phyloP scores from a whole-genome alignment of 2,329 filamentous ascomycete genomes.

The Microcyclosporella mali region DNA sequence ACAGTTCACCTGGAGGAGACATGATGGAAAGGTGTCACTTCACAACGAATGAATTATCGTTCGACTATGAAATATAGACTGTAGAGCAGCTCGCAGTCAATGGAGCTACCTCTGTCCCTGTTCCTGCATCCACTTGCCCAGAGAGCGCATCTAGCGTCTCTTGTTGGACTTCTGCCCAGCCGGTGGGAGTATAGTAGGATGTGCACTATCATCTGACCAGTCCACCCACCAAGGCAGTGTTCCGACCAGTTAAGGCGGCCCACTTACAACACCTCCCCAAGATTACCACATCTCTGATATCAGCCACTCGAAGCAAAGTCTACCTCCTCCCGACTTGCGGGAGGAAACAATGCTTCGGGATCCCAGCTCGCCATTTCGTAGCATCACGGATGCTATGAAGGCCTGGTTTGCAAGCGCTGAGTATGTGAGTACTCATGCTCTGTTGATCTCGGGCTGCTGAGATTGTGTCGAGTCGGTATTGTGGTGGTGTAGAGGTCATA shows the following conservation, averaged over 20 bases:
- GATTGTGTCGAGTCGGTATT: slow-evolving; percentile 5
- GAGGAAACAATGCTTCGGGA: slow-evolving; percentile 28
- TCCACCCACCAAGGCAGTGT: slow-evolving; percentile 6
- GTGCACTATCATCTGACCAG: slow-evolving; percentile 23
- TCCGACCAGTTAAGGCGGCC: slow-evolving; percentile 22
- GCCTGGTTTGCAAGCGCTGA: not conserved
- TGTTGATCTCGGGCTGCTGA: slow-evolving; percentile 9
- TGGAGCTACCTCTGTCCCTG: not conserved
- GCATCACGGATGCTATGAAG: slow-evolving; percentile 18
- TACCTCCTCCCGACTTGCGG: slow-evolving; percentile 32
- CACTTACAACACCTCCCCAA: slow-evolving; percentile 5
- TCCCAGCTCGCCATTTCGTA: slow-evolving; percentile 5
- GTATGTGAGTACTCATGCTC: slow-evolving; percentile 6
- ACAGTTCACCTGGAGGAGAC: no score
- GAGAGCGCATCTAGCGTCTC: slow-evolving; percentile 8
- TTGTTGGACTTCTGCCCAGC: slow-evolving; percentile 5
- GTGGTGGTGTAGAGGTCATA: slow-evolving; percentile 17
- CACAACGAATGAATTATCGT: slow-evolving; percentile 10
- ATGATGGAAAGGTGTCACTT: slow-evolving; percentile 1
- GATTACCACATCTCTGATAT: slow-evolving; percentile 2
- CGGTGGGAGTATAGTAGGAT: slow-evolving; percentile 24
- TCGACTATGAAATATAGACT: slow-evolving; percentile 13
- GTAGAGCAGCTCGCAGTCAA: slow-evolving; percentile 1
- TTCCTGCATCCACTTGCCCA: slow-evolving; percentile 17
- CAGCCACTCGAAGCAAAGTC: slow-evolving; percentile 28